Evolutionary conservation across 208 protist species (phyloP).

Genomic region (Trypanosoma mega): DNA sequence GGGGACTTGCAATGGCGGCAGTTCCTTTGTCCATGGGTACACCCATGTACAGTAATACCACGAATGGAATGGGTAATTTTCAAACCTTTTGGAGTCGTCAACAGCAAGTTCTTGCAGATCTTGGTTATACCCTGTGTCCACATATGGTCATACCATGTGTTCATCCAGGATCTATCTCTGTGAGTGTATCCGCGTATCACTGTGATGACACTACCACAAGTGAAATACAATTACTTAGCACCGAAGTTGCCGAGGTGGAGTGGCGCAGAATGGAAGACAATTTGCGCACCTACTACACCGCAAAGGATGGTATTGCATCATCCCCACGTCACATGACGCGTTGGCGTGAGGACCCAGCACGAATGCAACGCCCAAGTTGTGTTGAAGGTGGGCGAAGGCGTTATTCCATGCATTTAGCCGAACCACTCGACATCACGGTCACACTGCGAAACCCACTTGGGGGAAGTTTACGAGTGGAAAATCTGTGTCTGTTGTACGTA

Average conservation of each 20-base stretch:
- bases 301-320: not conserved
- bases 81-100: conserved; percentile 52
- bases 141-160: conserved; percentile 75
- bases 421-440: conserved; percentile 66
- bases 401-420: conserved; percentile 43
- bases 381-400: conserved; percentile 15
- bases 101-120: conserved; percentile 36
- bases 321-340: conserved; percentile 2
- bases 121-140: conserved; percentile 59
- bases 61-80: conserved; percentile 39
- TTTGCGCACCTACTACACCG: conserved; percentile 28
- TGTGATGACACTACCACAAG: conserved; percentile 47
- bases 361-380: not conserved
- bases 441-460: conserved; percentile 64
- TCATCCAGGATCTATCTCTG: conserved; percentile 42
- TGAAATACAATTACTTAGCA: conserved; percentile 32
- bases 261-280: conserved; percentile 72
- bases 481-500: conserved; percentile 68
- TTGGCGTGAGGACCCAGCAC: not conserved
- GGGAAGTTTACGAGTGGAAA: conserved; percentile 38
- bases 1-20: conserved; percentile 46
- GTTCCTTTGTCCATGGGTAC: conserved; percentile 54
- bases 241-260: conserved; percentile 44
- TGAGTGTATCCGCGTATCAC: conserved; percentile 54
- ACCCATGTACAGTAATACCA: conserved; percentile 46